Evolutionary conservation across 2,329 filamentous ascomycete genomes (phyloP).

Genomic region (Penicillium sp.): DNA sequence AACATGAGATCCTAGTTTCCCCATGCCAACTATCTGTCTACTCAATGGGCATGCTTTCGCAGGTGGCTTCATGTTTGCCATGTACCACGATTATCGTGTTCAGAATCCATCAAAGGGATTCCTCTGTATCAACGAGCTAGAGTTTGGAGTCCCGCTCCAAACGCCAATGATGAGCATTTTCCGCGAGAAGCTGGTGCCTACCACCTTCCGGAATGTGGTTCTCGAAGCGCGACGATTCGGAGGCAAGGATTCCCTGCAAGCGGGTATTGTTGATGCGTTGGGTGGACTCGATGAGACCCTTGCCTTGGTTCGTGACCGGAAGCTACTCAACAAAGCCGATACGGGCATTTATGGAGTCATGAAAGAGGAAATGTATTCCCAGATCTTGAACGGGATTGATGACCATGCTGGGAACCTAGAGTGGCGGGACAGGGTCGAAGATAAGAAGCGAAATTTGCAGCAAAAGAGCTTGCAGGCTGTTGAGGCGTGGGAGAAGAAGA

Average conservation of each 20-base stretch:
- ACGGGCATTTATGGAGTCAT: constrained; percentile 71
- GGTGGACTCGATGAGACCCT: constrained; percentile 69
- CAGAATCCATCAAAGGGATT: constrained; percentile 73
- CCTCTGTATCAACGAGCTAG: constrained; percentile 79
- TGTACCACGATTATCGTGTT: constrained; percentile 82
- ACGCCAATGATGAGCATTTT: constrained; percentile 77
- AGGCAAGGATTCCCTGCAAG: constrained; percentile 65
- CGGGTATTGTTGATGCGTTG: constrained; percentile 70
- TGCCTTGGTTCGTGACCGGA: constrained; percentile 61
- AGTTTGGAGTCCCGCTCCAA: constrained; percentile 76
- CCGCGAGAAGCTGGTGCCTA: constrained; percentile 65
- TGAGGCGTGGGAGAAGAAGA: constrained; percentile 55
- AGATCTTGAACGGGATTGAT: constrained; percentile 64
- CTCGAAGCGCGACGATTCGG: constrained; percentile 74
- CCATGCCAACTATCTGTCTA: constrained; percentile 81
- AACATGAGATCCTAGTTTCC: constrained; percentile 55
- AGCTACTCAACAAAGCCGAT: constrained; percentile 64
- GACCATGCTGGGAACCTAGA: constrained; percentile 53
- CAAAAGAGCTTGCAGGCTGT: constrained; percentile 53
- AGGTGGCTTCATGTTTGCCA: constrained; percentile 78
- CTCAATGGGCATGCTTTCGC: constrained; percentile 82
- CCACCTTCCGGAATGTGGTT: constrained; percentile 65
- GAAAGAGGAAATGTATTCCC: constrained; percentile 76
- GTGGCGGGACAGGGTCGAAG: constrained; percentile 52
- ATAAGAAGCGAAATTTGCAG: constrained; percentile 49